Evolutionary conservation across 129 eudicot species (phyloP).

Genomic region (Tagetes erecta): DNA sequence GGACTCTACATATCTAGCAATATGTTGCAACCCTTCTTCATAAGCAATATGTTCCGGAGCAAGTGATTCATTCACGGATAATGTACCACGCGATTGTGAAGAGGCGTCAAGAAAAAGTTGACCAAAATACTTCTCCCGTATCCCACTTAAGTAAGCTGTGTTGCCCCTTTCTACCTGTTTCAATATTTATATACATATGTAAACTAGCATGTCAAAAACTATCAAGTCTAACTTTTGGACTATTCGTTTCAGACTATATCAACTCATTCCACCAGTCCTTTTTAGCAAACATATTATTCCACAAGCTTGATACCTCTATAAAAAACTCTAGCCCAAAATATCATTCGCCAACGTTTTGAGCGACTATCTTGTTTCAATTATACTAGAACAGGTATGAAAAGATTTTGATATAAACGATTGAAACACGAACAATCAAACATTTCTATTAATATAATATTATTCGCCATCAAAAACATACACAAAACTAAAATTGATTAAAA

Average conservation of each 20-base stretch:
- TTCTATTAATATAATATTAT: too few species aligned
- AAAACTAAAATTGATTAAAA: not conserved
- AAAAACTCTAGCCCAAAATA: too few species aligned
- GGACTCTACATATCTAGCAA: constrained; percentile 93
- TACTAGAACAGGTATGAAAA: not conserved
- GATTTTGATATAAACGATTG: not conserved
- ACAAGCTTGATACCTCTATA: not conserved
- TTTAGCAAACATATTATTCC: not conserved
- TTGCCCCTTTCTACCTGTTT: constrained; percentile 87
- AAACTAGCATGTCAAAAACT: too few species aligned
- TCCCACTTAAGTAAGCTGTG: constrained; percentile 73
- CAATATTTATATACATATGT: not conserved
- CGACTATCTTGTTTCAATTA: not conserved
- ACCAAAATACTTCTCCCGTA: constrained; percentile 90
- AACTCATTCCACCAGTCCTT: not conserved
- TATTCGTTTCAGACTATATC: not conserved
- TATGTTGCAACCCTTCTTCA: constrained; percentile 84
- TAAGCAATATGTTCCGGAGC: constrained; percentile 36
- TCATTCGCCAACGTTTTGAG: not conserved
- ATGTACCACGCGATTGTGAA: constrained; percentile 39
- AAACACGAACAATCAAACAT: too few species aligned
- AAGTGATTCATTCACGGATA: constrained; percentile 22
- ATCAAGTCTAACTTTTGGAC: not conserved
- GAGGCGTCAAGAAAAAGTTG: constrained; percentile 83
- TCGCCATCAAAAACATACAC: too few species aligned